Percentiles rank a stretch among this genome's conserved stretches.
These are phyloP conservation scores for Aspergillus piperis DNA, from an alignment of 2,329 filamentous ascomycete species.

Conservation along the genomic window DNA sequence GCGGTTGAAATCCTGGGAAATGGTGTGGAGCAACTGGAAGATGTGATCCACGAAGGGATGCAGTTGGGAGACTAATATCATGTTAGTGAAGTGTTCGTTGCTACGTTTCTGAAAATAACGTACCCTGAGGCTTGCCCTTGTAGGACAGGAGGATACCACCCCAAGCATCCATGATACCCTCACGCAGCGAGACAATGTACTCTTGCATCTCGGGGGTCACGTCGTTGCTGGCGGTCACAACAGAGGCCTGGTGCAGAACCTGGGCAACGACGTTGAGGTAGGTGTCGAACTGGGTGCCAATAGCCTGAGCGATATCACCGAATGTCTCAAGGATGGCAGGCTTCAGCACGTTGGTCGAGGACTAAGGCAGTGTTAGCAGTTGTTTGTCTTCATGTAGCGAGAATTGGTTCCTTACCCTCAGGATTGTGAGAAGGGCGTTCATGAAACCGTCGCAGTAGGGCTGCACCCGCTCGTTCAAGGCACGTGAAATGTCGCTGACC, in stretches of 20 bases:
- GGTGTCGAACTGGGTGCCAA: slow-evolving; percentile 85
- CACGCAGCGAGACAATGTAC: slow-evolving; percentile 90
- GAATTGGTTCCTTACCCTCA: slow-evolving; percentile 59
- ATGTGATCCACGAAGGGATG: slow-evolving; percentile 80
- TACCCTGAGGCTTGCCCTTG: slow-evolving; percentile 63
- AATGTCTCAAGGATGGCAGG: slow-evolving; percentile 97
- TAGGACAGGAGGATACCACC: slow-evolving; percentile 94
- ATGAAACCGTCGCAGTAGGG: slow-evolving; percentile 97
- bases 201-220: slow-evolving; percentile 94
- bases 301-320: slow-evolving; percentile 94
- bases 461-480: slow-evolving; percentile 84
- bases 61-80: slow-evolving; percentile 62
- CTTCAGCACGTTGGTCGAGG: slow-evolving; percentile 91
- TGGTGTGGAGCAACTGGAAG: slow-evolving; percentile 79
- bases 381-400: slow-evolving; percentile 9
- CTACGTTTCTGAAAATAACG: slow-evolving; percentile 13
- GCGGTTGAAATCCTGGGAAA: slow-evolving; percentile 80
- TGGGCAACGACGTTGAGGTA: slow-evolving; percentile 91
- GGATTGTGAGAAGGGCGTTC: slow-evolving; percentile 93
- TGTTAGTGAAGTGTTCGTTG: slow-evolving; percentile 11
- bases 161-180: slow-evolving; percentile 99
- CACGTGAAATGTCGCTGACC: slow-evolving; percentile 93
- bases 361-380: slow-evolving; percentile 55
- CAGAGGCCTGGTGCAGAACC: slow-evolving; percentile 89
- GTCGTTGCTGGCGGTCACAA: slow-evolving; percentile 75